Conservation (phyloP, 352 stramenopile genomes). For the Peronospora tabacina region DNA sequence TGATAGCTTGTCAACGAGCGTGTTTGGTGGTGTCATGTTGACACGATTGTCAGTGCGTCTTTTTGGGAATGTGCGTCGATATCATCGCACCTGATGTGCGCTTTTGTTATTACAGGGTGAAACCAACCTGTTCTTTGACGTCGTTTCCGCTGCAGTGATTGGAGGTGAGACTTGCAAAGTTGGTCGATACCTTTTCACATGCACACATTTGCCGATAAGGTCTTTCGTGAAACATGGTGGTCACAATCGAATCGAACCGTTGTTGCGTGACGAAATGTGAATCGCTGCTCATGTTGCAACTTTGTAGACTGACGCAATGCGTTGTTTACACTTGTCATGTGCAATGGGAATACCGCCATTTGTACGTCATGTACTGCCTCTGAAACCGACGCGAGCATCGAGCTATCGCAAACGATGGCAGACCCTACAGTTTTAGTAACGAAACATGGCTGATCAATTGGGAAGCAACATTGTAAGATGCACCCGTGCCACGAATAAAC, state of each 20-base stretch:
- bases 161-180: conserved; percentile 30
- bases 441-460: conserved; percentile 33
- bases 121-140: conserved; percentile 45
- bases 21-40: conserved; percentile 46
- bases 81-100: neutral
- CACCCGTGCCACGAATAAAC: conserved; percentile 6
- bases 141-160: conserved; percentile 35
- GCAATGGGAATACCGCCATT: conserved; percentile 5
- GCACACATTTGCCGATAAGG: conserved; percentile 19
- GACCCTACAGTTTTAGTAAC: conserved; percentile 30
- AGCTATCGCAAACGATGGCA: conserved; percentile 25
- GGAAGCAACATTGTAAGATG: conserved; percentile 15
- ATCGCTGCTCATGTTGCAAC: neutral
- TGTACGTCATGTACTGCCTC: neutral
- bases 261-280: conserved; percentile 23
- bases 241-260: conserved; percentile 70
- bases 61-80: too few species aligned
- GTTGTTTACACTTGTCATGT: conserved; percentile 45
- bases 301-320: neutral
- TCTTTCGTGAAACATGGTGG: conserved; percentile 53
- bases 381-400: conserved; percentile 2
- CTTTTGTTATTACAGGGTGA: conserved; percentile 36
- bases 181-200: neutral
- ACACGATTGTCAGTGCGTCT: conserved; percentile 40
- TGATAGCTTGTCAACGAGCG: conserved; percentile 21